phyloP scores from a whole-genome alignment of 495 filamentous ascomycete species.

The Penicillium herquei region DNA sequence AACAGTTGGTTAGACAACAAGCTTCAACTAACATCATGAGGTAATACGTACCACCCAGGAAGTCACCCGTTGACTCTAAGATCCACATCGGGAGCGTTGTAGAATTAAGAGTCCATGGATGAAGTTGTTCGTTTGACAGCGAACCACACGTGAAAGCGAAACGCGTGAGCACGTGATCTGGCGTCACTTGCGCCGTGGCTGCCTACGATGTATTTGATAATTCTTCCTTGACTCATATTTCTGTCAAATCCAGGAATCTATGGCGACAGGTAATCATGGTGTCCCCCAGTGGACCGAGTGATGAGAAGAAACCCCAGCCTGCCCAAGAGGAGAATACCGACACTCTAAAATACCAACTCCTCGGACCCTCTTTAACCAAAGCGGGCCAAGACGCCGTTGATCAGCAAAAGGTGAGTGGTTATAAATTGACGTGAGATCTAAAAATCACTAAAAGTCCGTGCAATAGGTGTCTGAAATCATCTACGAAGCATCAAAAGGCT shows the following conservation, averaged over 20 bases:
- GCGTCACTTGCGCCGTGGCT: conserved; percentile 20
- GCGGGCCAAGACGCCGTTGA: conserved; percentile 93
- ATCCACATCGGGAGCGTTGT: conserved; percentile 41
- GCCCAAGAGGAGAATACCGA: conserved; percentile 36
- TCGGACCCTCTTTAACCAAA: conserved; percentile 94
- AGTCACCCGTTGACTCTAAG: conserved; percentile 46
- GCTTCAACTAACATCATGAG: not conserved
- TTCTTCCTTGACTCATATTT: not conserved
- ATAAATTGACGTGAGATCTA: too few relatives aligned
- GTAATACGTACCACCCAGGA: conserved; percentile 34
- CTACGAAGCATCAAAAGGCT: conserved; percentile 93
- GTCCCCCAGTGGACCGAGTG: conserved; percentile 20
- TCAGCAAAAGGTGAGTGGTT: conserved; percentile 66
- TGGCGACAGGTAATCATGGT: conserved; percentile 20
- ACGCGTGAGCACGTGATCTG: conserved; percentile 43
- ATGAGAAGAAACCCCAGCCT: conserved; percentile 6
- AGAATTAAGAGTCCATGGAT: not conserved
- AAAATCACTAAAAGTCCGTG: too few relatives aligned
- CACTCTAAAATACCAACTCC: conserved; percentile 65
- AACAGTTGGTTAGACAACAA: conserved; percentile 12
- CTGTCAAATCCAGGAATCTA: not conserved
- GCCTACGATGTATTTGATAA: conserved; percentile 1
- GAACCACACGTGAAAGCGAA: conserved; percentile 20
- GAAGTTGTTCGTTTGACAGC: not conserved
- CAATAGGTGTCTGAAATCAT: conserved; percentile 88